phyloP scores from a whole-genome alignment of 148 eudicot species.

The Selenicereus undatus region DNA sequence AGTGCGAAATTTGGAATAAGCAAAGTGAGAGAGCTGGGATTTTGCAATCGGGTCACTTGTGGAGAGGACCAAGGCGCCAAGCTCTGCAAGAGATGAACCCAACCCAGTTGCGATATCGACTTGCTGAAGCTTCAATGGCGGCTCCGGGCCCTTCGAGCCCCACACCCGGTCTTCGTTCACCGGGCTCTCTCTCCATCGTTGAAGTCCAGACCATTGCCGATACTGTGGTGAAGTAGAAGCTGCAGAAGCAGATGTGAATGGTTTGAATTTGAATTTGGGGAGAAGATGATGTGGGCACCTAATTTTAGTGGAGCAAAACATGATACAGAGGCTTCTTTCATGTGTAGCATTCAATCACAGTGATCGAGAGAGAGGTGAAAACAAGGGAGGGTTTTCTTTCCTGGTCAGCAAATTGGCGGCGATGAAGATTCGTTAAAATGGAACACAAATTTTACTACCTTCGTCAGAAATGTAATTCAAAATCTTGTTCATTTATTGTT shows the following conservation, averaged over 20 bases:
- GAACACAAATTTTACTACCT: too few species aligned
- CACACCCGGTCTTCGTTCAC: slow-evolving; percentile 57
- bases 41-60: slow-evolving; percentile 65
- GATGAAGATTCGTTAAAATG: too few species aligned
- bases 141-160: slow-evolving; percentile 72
- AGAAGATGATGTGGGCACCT: slow-evolving; percentile 8
- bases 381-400: background rate
- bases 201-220: slow-evolving; percentile 68
- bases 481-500: too few species aligned
- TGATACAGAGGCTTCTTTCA: background rate
- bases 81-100: slow-evolving; percentile 55
- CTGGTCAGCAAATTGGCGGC: too few species aligned
- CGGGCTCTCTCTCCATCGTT: slow-evolving; percentile 58
- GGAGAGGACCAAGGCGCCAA: slow-evolving; percentile 70
- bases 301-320: slow-evolving; percentile 24
- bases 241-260: slow-evolving; percentile 13
- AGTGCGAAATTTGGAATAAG: slow-evolving; percentile 46
- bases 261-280: slow-evolving; percentile 21
- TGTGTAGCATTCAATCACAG: background rate
- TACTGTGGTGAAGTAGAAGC: slow-evolving; percentile 25
- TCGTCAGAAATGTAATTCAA: too few species aligned
- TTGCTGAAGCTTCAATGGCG: slow-evolving; percentile 19
- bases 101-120: slow-evolving; percentile 21
- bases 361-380: background rate
- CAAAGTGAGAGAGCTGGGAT: slow-evolving; percentile 74